These are phyloP conservation scores for Cenococcum geophilum DNA, from an alignment of 495 filamentous ascomycete species.

Conservation along the genomic window DNA sequence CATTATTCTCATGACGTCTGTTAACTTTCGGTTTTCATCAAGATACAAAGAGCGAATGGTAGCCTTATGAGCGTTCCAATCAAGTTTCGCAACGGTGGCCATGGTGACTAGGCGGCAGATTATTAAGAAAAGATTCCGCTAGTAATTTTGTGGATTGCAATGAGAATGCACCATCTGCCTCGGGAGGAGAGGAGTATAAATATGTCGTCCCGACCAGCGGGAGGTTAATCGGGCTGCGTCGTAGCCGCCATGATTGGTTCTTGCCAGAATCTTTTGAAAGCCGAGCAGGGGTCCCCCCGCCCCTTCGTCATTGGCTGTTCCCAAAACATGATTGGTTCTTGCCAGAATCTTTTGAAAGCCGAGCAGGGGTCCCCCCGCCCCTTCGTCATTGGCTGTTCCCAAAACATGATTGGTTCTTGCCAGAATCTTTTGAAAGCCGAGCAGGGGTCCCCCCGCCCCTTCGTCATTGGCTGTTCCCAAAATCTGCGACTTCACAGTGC, in stretches of 20 bases:
- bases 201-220: background rate
- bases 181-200: background rate
- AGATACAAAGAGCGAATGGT: slow-evolving; percentile 3
- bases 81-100: background rate
- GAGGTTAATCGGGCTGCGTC: background rate
- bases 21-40: background rate
- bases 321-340: slow-evolving; percentile 1
- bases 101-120: background rate
- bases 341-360: slow-evolving; percentile 4
- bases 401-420: slow-evolving; percentile 1
- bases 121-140: background rate
- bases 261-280: slow-evolving; percentile 5
- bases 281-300: too few relatives aligned
- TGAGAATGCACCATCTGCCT: background rate
- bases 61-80: slow-evolving; percentile 5
- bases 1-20: slow-evolving; percentile 2
- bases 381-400: background rate
- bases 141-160: background rate
- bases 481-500: background rate
- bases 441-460: too few relatives aligned
- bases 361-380: too few relatives aligned
- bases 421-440: slow-evolving; percentile 2
- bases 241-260: background rate
- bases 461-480: background rate
- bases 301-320: background rate